These are phyloP conservation scores for Centella asiatica DNA, from an alignment of 129 eudicot genomes.

Conservation along the genomic window DNA sequence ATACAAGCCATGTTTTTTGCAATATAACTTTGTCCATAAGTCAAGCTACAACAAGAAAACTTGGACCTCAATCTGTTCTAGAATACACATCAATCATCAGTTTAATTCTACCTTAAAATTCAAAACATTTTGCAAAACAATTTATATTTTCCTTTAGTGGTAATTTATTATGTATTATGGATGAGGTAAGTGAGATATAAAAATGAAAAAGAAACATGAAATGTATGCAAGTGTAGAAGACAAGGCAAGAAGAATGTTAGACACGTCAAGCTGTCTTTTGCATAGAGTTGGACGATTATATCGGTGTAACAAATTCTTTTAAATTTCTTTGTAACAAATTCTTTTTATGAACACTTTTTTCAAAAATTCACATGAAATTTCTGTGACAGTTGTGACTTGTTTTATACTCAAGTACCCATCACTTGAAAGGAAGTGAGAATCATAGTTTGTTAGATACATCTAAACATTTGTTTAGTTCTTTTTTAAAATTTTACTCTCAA, in stretches of 20 bases:
- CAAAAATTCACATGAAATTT: slow-evolving; percentile 1
- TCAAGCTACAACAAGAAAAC: not conserved
- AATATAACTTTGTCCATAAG: not conserved
- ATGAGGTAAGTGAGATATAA: not conserved
- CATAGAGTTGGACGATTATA: slow-evolving; percentile 10
- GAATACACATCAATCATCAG: too few relatives aligned
- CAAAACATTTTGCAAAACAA: too few relatives aligned
- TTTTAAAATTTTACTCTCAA: too few relatives aligned
- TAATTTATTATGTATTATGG: not conserved
- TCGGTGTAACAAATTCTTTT: not conserved
- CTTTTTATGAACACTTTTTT: not conserved
- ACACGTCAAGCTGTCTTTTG: slow-evolving; percentile 5
- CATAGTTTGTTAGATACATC: too few relatives aligned
- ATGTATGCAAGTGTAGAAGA: not conserved
- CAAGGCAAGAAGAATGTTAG: not conserved
- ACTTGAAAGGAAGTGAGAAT: too few relatives aligned
- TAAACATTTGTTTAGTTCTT: too few relatives aligned
- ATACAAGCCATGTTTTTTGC: slow-evolving; percentile 3
- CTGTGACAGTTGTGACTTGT: not conserved
- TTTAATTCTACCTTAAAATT: too few relatives aligned
- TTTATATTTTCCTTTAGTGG: too few relatives aligned
- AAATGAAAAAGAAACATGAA: not conserved
- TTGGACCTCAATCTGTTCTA: too few relatives aligned
- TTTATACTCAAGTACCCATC: too few relatives aligned
- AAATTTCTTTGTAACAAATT: not conserved